Evolutionary conservation across 768 basidiomycete genomes (phyloP), one percentile per base, ranked within the genome.

Genomic region (Kondoa subrosea): DNA sequence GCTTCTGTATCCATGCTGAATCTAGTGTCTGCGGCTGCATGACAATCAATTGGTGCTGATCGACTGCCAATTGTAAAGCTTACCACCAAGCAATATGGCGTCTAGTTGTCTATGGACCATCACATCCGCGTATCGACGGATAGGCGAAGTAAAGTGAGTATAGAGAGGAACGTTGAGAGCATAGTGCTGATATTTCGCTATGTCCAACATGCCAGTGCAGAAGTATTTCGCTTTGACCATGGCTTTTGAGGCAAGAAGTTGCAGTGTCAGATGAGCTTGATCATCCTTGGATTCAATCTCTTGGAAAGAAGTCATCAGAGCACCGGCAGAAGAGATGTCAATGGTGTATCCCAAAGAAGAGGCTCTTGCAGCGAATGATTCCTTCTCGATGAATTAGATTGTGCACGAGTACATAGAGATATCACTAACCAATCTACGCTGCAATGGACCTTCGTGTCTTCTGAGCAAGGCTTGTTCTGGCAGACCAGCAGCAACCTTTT

Each of bases 141-240:
- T 70, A 3, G 69, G 70, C 16, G 70, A 90, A 0, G 88, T 91
- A 78, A 89, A 91, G 77, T 91, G 88, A 8, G 87, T 93, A 79
- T 97, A 99, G 57, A 99, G 81, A 21, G 95, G 91, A 3, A 84
- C 80, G 71, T 85, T 93, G 72, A 97, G 80, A 0, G 92, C 86
- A 76, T 89, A 97, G 78, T 99, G 95, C 32, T 84, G 79, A 75
- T 97, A 99, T 80, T 96, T 96, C 56, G 91, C 90, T 74, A 99
- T 99, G 77, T 99, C 95, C 73, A 99, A 81, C 93, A 96, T 96
- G 71, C 95, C 95, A 29, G 91, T 84, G 76, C 95, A 99, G 85
- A 97, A 97, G 78, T 99, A 99, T 77, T 91, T 92, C 72, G 95
- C 90, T 64, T 86, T 83, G 69, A 90, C 87, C 69, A 91, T 96